These are phyloP conservation scores for Magnaporthales sp. DNA, from an alignment of 2,329 filamentous ascomycete genomes.

Conservation along the genomic window DNA sequence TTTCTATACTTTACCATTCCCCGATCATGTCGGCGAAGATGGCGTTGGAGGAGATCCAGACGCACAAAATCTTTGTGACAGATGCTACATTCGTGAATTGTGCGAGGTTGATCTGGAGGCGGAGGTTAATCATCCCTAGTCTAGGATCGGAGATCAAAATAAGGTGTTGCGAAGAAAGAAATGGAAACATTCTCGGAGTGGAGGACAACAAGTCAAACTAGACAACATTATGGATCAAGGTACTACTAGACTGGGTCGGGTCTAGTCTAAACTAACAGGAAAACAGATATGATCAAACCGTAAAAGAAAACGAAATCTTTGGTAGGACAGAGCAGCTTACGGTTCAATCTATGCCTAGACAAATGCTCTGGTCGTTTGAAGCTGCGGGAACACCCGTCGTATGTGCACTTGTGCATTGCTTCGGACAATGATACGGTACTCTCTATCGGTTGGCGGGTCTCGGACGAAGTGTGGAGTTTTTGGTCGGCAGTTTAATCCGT, in stretches of 20 bases:
- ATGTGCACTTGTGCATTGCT: neutral
- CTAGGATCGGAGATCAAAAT: neutral
- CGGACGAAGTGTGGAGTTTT: neutral
- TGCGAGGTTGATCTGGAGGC: neutral
- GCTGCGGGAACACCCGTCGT: neutral
- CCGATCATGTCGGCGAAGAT: neutral
- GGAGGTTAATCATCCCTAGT: neutral
- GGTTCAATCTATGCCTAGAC: neutral
- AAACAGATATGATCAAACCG: neutral
- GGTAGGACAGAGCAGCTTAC: neutral
- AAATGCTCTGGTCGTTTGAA: neutral
- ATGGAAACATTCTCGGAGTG: too few relatives aligned
- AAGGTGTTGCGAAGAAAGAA: neutral
- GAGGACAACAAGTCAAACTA: neutral
- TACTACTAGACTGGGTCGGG: neutral
- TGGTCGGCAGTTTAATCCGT: neutral
- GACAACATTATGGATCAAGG: neutral
- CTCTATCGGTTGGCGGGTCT: too few relatives aligned
- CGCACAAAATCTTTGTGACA: neutral
- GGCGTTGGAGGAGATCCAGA: neutral
- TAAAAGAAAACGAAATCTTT: neutral
- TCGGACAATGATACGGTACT: neutral
- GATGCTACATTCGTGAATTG: neutral
- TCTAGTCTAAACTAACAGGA: neutral
- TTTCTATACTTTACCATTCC: neutral